A percentile compares a stretch with the other conserved stretches of the same genome.
phyloP scores from a whole-genome alignment of 768 basidiomycete genomes.

The Pleurotus tuoliensis region DNA sequence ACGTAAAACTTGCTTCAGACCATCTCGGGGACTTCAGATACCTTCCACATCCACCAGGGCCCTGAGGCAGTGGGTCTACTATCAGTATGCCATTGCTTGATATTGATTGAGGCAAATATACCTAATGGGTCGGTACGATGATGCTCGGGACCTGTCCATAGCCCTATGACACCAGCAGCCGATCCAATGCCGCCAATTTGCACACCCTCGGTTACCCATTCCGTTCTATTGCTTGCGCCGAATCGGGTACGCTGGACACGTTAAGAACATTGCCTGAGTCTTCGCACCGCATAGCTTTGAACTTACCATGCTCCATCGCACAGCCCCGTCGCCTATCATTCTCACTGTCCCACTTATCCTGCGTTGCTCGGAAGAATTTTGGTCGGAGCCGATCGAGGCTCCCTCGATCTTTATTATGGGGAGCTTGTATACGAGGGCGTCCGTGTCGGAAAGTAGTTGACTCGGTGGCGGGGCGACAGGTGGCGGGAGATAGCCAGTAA shows the following conservation, averaged over 20 bases:
- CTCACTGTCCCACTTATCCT: conserved; percentile 39
- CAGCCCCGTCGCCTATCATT: conserved; percentile 43
- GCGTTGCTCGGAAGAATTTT: conserved; percentile 26
- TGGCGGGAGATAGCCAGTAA: conserved; percentile 31
- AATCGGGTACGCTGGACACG: conserved; percentile 26
- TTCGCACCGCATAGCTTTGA: background rate
- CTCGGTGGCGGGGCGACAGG: conserved; percentile 11
- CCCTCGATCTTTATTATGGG: conserved; percentile 53
- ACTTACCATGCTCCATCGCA: conserved; percentile 50
- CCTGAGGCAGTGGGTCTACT: conserved; percentile 35
- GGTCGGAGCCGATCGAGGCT: conserved; percentile 35
- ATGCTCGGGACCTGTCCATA: conserved; percentile 52
- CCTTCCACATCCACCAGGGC: conserved; percentile 24
- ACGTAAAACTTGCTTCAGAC: background rate
- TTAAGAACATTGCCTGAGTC: background rate
- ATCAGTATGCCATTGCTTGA: background rate
- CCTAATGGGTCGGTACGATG: conserved; percentile 17
- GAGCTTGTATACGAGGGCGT: conserved; percentile 29
- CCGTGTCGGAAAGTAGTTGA: conserved; percentile 16
- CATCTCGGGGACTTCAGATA: background rate
- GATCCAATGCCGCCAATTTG: conserved; percentile 55
- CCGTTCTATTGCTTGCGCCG: conserved; percentile 26
- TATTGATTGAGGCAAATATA: background rate
- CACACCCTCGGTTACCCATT: conserved; percentile 55
- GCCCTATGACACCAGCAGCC: conserved; percentile 41